Base-by-base conservation (phyloP, 1,139 yeast species). In the Protomyces inundatus region DNA sequence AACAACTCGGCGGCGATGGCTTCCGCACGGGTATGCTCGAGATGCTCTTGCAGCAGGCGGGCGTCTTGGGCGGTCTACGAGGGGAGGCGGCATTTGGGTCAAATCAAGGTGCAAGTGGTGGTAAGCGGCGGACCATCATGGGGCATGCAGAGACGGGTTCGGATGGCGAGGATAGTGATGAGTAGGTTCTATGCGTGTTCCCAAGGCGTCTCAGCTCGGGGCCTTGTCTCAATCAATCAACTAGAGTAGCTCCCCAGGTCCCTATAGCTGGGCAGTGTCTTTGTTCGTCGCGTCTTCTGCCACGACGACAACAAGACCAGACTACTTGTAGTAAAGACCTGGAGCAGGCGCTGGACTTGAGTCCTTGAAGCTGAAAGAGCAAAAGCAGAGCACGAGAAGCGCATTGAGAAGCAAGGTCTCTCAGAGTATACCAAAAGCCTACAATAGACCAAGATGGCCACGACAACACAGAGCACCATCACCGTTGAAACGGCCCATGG, bases 1-100 rank as follows among this genome's bases (percentile, higher is more conserved):
- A 84, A 61, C 80, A 81, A 52, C 75, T 88, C 56, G 83, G 80
- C 2, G 73, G 77, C 58, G 70, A 74, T 6, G 77, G 77, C 67
- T 79, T 81, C 67, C 70, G 76, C 6, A 71, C 81, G 23, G 79
- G 76, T 37, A 70, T 78, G 2, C 75, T 86, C 66, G 90, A 86
- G 70, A 72, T 73, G 39, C 67, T 66, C 10, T 65, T 73, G 35
- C 66, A 65, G 34, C 66, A 67, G 45, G 65, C 68, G 7, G 73
- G 74, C 58, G 61, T 23, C 65, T 58, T 40, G 42, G 33, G 34
- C 40, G 37, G 45, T 5, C 23, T 60, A 46, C 42, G 64, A 32
- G 59, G 59, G 9, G 60, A 54, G 32, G 23, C 23, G 23, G 23
- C 23, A 23, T 23, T 23, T 23, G 23, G 23, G 23, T 23, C 23